These are phyloP conservation scores for Exophiala lecanii-corni DNA, from an alignment of 2,329 filamentous ascomycete genomes.

Conservation along the genomic window DNA sequence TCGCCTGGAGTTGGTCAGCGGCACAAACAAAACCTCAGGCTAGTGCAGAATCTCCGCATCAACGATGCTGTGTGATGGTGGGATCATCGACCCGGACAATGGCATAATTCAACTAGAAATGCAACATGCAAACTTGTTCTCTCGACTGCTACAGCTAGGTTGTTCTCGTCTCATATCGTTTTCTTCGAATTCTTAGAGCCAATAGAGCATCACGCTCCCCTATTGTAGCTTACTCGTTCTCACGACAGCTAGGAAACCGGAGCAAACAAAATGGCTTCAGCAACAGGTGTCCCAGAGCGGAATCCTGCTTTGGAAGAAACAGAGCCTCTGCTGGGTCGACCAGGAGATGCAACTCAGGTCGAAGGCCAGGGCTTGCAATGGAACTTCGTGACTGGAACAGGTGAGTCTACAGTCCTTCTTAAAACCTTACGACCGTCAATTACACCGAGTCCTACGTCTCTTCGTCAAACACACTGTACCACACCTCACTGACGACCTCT, in stretches of 20 bases:
- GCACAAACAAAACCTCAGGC: slow-evolving; percentile 1
- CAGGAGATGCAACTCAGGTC: slow-evolving; percentile 69
- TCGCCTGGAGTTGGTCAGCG: slow-evolving; percentile 13
- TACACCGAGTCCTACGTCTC: not conserved
- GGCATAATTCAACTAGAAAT: slow-evolving; percentile 1
- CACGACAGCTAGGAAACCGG: no score
- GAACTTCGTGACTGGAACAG: slow-evolving; percentile 71
- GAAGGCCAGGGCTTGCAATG: slow-evolving; percentile 59
- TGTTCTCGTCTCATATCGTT: no score
- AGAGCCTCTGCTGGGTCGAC: slow-evolving; percentile 65
- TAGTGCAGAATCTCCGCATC: slow-evolving; percentile 7
- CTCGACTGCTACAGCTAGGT: no score
- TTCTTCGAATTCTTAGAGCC: no score
- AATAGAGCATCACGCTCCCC: no score
- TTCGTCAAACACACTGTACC: not conserved
- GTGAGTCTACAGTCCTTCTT: slow-evolving; percentile 13
- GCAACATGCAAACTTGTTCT: no score
- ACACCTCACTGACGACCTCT: not conserved
- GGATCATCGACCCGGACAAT: slow-evolving; percentile 1
- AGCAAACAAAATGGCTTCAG: slow-evolving; percentile 74
- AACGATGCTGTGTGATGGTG: not conserved
- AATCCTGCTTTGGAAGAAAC: slow-evolving; percentile 50
- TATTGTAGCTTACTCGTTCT: no score
- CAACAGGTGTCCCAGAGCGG: slow-evolving; percentile 60
- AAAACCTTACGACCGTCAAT: no score